Percentiles rank a stretch among this genome's conserved stretches.
Conservation (phyloP, 441 rosid genomes). For the Breynia disticha region DNA sequence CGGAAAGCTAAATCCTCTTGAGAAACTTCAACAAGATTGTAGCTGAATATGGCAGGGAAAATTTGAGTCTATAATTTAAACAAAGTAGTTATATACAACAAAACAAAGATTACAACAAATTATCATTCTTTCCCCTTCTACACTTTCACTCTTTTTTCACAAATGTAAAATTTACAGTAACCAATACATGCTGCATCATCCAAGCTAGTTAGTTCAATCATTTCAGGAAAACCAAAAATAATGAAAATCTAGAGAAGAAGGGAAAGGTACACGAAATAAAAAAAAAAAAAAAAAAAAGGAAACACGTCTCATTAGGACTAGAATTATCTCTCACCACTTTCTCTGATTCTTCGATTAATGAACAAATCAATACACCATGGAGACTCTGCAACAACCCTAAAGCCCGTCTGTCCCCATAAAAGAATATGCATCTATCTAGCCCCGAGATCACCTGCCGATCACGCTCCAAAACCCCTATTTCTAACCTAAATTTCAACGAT, state of each 20-base stretch:
- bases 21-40: too few species aligned
- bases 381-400: constrained; percentile 31
- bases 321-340: constrained; percentile 15
- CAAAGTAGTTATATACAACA: constrained; percentile 19
- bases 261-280: neutral
- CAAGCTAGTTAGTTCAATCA: constrained; percentile 15
- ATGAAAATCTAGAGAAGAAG: constrained; percentile 2
- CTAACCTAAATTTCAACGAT: constrained; percentile 32
- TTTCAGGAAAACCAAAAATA: constrained; percentile 6
- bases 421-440: constrained; percentile 44
- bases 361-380: constrained; percentile 57
- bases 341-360: constrained; percentile 29
- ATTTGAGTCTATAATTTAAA: neutral
- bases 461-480: constrained; percentile 28
- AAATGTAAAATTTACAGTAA: constrained; percentile 31
- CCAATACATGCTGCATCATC: constrained; percentile 19
- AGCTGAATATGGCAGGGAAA: too few species aligned
- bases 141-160: constrained; percentile 19
- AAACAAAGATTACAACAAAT: constrained; percentile 28
- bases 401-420: constrained; percentile 51
- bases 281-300: constrained; percentile 9
- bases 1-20: too few species aligned
- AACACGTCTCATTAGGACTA: constrained; percentile 25
- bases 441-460: constrained; percentile 27
- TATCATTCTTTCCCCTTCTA: constrained; percentile 19